phyloP scores from a whole-genome alignment of 495 filamentous ascomycete genomes.

The Choiromyces venosus region DNA sequence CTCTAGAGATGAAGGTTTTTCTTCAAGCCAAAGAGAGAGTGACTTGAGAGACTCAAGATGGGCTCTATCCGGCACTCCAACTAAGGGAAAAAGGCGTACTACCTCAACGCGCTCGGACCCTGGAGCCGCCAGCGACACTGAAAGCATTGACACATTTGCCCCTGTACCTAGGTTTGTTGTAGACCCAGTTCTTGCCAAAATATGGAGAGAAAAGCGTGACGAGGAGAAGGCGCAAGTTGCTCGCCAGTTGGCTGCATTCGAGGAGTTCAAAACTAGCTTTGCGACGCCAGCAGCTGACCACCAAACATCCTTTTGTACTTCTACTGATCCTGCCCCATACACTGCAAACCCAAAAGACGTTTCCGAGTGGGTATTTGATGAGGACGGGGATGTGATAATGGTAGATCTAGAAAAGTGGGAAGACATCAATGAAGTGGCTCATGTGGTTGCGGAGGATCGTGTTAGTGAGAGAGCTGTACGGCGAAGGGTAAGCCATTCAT shows the following conservation, averaged over 20 bases:
- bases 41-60: background rate
- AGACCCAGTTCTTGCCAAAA: background rate
- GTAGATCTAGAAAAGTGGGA: constrained; percentile 34
- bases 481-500: background rate
- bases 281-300: background rate
- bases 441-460: constrained; percentile 27
- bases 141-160: background rate
- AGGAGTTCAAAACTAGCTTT: background rate
- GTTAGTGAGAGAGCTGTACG: background rate
- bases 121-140: background rate
- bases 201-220: background rate
- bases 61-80: background rate
- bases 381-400: constrained; percentile 40
- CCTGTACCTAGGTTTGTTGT: background rate
- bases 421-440: constrained; percentile 25
- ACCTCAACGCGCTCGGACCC: background rate
- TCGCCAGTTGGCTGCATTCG: background rate
- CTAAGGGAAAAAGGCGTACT: background rate
- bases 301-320: background rate
- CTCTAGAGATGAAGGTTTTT: background rate
- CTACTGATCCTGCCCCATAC: too few species aligned
- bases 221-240: background rate
- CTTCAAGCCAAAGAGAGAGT: background rate
- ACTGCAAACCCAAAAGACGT: background rate
- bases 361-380: constrained; percentile 25